phyloP scores from a whole-genome alignment of 129 eudicot genomes.

The Chrysanthemum seticuspe region DNA sequence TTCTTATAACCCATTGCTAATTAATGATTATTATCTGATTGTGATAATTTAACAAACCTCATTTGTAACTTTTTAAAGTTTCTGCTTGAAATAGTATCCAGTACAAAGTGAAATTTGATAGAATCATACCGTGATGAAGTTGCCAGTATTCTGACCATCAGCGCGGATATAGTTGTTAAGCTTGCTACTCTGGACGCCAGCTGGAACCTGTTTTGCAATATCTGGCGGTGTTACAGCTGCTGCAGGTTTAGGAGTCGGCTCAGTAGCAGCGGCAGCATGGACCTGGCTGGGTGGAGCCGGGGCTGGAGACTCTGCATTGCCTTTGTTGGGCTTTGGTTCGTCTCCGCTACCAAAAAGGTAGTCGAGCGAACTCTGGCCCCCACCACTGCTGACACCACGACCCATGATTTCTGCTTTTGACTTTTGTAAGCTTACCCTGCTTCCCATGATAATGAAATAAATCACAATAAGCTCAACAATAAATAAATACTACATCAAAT shows the following conservation, averaged over 20 bases:
- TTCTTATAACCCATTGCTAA: neutral
- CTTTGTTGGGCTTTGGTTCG: constrained; percentile 52
- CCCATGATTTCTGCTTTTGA: constrained; percentile 47
- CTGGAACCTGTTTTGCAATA: constrained; percentile 60
- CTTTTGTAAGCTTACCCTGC: constrained; percentile 16
- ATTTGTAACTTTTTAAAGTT: neutral
- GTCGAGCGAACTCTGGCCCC: constrained; percentile 72
- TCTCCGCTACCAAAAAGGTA: constrained; percentile 73
- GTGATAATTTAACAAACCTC: neutral
- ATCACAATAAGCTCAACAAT: constrained; percentile 5
- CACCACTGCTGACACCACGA: constrained; percentile 85
- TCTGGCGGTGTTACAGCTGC: constrained; percentile 41
- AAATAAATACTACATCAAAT: neutral
- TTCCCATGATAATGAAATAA: constrained; percentile 11
- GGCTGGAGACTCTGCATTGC: constrained; percentile 20
- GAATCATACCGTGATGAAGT: constrained; percentile 73
- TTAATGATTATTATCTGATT: neutral
- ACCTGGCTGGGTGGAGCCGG: constrained; percentile 31
- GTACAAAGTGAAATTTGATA: constrained; percentile 7
- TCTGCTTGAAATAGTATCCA: neutral
- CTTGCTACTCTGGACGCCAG: constrained; percentile 62
- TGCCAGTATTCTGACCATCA: constrained; percentile 83
- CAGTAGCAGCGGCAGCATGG: constrained; percentile 30
- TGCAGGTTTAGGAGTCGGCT: constrained; percentile 47
- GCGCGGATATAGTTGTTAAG: constrained; percentile 64